These are phyloP conservation scores for Lyophyllum semitale DNA, from an alignment of 768 basidiomycete genomes.

Conservation along the genomic window DNA sequence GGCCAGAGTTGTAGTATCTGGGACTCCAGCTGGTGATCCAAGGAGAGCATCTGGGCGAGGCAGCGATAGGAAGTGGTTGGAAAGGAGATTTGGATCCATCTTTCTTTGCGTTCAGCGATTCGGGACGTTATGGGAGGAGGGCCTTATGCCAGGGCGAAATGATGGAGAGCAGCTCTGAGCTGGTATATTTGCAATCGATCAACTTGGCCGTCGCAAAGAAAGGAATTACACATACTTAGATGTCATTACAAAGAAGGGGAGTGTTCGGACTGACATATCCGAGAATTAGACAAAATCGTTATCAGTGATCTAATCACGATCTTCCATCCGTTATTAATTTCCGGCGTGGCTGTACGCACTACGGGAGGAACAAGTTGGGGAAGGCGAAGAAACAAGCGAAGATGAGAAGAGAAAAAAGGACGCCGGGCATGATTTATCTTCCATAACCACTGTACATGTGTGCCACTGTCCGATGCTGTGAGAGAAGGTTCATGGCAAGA, in stretches of 20 bases:
- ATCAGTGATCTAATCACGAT: background rate
- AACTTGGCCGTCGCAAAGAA: background rate
- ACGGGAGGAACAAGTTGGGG: too few relatives aligned
- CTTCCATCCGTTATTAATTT: too few relatives aligned
- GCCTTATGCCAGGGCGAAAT: background rate
- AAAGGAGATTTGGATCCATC: slow-evolving; percentile 12
- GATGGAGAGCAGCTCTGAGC: background rate
- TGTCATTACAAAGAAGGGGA: background rate
- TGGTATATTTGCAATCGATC: background rate
- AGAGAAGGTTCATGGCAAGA: slow-evolving; percentile 9
- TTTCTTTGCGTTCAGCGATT: background rate
- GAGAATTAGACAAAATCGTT: background rate
- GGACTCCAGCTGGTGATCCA: slow-evolving; percentile 15
- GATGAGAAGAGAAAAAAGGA: too few relatives aligned
- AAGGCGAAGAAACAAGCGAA: too few relatives aligned
- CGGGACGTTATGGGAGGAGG: background rate
- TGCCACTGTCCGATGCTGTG: too few relatives aligned
- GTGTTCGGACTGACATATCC: background rate
- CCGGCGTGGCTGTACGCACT: slow-evolving; percentile 3
- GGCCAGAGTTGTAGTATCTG: slow-evolving; percentile 33
- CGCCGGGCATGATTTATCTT: too few relatives aligned
- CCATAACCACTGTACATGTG: too few relatives aligned
- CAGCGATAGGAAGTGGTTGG: slow-evolving; percentile 20
- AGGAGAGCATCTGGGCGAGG: slow-evolving; percentile 17
- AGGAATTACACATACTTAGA: background rate